Evolutionary conservation across 202 grass and related monocot species (phyloP).

Genomic region (Zizania palustris): DNA sequence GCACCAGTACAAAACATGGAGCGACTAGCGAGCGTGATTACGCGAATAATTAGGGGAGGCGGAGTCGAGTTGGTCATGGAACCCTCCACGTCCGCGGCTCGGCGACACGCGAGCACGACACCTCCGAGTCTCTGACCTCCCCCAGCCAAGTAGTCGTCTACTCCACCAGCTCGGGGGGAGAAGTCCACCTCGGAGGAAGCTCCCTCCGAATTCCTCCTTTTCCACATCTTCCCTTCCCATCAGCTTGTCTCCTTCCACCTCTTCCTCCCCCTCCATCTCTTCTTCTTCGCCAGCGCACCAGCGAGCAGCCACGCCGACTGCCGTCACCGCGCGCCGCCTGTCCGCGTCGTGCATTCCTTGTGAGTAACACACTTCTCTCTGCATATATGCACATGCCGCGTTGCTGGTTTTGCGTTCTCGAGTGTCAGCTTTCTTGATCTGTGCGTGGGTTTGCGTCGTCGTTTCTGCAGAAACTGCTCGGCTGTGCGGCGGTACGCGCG

Average conservation of each 20-base stretch:
- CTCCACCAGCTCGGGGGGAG: slow-evolving; percentile 8
- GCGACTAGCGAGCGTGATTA: no score
- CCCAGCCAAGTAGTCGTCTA: slow-evolving; percentile 27
- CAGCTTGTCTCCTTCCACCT: background rate
- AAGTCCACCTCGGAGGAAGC: no score
- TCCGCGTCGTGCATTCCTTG: background rate
- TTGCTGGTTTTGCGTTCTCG: background rate
- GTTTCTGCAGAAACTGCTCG: slow-evolving; percentile 1
- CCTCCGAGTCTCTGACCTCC: background rate
- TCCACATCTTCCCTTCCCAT: background rate
- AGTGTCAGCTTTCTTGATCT: background rate
- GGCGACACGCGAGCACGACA: slow-evolving; percentile 31
- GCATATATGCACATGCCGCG: background rate
- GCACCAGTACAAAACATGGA: no score
- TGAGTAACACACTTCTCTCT: background rate
- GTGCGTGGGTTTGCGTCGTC: background rate
- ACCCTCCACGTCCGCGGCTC: slow-evolving; percentile 17
- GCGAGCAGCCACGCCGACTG: background rate
- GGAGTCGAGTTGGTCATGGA: background rate
- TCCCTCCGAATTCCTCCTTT: background rate
- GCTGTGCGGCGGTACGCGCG: background rate
- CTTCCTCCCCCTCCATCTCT: background rate
- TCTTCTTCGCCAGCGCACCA: background rate
- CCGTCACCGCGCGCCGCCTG: background rate
- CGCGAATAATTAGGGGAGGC: background rate